These are phyloP conservation scores for Capronia americana DNA, from an alignment of 2,329 filamentous ascomycete species.

Conservation along the genomic window DNA sequence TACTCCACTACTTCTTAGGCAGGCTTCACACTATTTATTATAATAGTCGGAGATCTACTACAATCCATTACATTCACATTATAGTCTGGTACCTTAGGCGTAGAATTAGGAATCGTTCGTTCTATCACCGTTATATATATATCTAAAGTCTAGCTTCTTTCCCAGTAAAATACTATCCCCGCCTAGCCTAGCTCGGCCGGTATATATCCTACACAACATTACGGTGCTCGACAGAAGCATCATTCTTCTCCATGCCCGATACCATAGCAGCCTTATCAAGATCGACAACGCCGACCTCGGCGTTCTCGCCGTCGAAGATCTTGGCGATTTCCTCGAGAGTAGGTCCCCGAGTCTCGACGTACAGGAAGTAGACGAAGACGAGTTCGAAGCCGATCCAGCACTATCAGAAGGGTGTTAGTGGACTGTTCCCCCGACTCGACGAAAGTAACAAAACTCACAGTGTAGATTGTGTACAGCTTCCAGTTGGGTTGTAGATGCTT, in stretches of 20 bases:
- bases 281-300: slow-evolving; percentile 61
- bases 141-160: background rate
- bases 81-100: background rate
- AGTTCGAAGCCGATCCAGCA: slow-evolving; percentile 47
- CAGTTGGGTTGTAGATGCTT: slow-evolving; percentile 30
- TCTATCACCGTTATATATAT: background rate
- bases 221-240: slow-evolving; percentile 29
- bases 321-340: slow-evolving; percentile 73
- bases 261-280: slow-evolving; percentile 44
- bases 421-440: background rate
- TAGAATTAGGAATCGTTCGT: background rate
- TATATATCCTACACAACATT: slow-evolving; percentile 8
- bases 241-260: slow-evolving; percentile 22
- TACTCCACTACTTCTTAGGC: too few relatives aligned
- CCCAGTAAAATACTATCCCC: background rate
- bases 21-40: background rate
- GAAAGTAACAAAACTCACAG: slow-evolving; percentile 23
- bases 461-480: slow-evolving; percentile 35
- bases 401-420: slow-evolving; percentile 3
- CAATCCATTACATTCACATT: background rate
- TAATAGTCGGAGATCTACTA: background rate
- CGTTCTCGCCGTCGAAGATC: slow-evolving; percentile 72
- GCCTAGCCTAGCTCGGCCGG: background rate
- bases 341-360: slow-evolving; percentile 66
- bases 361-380: slow-evolving; percentile 60